Conservation (phyloP, 345 rosid genomes). For the Chamaenerion angustifolium region DNA sequence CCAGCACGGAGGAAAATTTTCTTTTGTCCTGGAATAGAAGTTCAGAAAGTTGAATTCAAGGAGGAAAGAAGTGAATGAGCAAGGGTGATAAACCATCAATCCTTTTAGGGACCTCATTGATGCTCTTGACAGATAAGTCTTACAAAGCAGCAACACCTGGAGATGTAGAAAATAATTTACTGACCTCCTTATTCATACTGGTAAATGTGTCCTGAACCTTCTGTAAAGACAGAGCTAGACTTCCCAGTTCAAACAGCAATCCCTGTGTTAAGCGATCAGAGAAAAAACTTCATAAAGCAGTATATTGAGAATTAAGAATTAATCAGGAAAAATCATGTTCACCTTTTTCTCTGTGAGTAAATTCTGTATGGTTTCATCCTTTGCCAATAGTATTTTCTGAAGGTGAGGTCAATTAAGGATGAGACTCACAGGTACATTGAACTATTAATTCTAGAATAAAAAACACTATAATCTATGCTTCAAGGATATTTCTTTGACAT, state of each 20-base stretch:
- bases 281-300: slow-evolving; percentile 1
- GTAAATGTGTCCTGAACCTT: slow-evolving; percentile 45
- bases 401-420: slow-evolving; percentile 55
- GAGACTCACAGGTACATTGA: slow-evolving; percentile 10
- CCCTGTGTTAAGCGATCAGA: slow-evolving; percentile 19
- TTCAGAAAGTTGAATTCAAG: slow-evolving; percentile 7
- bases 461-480: background rate
- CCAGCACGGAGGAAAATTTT: slow-evolving; percentile 27
- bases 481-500: slow-evolving; percentile 63
- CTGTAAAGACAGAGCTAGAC: slow-evolving; percentile 34
- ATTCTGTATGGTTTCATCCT: slow-evolving; percentile 48
- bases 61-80: slow-evolving; percentile 4
- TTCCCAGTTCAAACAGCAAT: slow-evolving; percentile 42
- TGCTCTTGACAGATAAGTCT: background rate
- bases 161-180: background rate
- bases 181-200: slow-evolving; percentile 57
- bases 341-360: slow-evolving; percentile 65
- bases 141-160: background rate
- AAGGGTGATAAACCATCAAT: background rate
- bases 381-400: slow-evolving; percentile 45
- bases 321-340: slow-evolving; percentile 12
- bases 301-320: slow-evolving; percentile 3
- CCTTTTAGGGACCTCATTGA: slow-evolving; percentile 1
- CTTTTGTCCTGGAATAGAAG: slow-evolving; percentile 39
- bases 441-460: slow-evolving; percentile 7